These are phyloP conservation scores for Penicillium turbatum DNA, from an alignment of 495 filamentous ascomycete genomes.

Conservation along the genomic window DNA sequence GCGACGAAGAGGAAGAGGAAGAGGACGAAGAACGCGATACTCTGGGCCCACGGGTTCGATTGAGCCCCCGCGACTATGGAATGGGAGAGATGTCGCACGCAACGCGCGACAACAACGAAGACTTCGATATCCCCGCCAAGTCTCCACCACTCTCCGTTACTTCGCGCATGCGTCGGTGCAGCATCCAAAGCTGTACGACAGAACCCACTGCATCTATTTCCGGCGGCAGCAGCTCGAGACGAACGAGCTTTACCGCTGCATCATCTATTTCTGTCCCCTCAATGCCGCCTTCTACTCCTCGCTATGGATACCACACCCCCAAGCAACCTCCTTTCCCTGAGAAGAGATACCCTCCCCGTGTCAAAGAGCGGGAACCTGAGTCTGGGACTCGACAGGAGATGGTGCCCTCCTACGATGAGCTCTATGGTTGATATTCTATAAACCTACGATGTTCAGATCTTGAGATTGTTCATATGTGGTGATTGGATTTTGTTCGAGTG, in stretches of 20 bases:
- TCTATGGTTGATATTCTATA: slow-evolving; percentile 33
- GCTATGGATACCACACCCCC: slow-evolving; percentile 11
- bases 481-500: slow-evolving; percentile 3
- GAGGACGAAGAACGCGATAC: slow-evolving; percentile 21
- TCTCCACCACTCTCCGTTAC: slow-evolving; percentile 42
- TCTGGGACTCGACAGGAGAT: slow-evolving; percentile 25
- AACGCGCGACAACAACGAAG: slow-evolving; percentile 14
- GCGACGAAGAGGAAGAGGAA: slow-evolving; percentile 22
- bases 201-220: slow-evolving; percentile 27
- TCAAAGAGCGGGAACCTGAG: slow-evolving; percentile 22
- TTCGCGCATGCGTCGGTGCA: slow-evolving; percentile 43
- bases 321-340: slow-evolving; percentile 14
- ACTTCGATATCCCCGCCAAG: slow-evolving; percentile 28
- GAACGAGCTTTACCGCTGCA: slow-evolving; percentile 37
- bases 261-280: slow-evolving; percentile 30
- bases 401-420: slow-evolving; percentile 45
- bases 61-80: slow-evolving; percentile 4
- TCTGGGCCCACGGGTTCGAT: slow-evolving; percentile 1
- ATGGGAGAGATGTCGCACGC: slow-evolving; percentile 8
- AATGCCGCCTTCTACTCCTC: slow-evolving; percentile 30
- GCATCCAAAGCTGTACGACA: slow-evolving; percentile 31
- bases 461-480: slow-evolving; percentile 4
- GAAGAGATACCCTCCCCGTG: slow-evolving; percentile 21
- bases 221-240: slow-evolving; percentile 33
- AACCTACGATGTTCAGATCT: background rate